A percentile compares a stretch with the other conserved stretches of the same genome.
Conservation (phyloP, 2,329 filamentous ascomycete species). For the Fusarium pseudonygamai region DNA sequence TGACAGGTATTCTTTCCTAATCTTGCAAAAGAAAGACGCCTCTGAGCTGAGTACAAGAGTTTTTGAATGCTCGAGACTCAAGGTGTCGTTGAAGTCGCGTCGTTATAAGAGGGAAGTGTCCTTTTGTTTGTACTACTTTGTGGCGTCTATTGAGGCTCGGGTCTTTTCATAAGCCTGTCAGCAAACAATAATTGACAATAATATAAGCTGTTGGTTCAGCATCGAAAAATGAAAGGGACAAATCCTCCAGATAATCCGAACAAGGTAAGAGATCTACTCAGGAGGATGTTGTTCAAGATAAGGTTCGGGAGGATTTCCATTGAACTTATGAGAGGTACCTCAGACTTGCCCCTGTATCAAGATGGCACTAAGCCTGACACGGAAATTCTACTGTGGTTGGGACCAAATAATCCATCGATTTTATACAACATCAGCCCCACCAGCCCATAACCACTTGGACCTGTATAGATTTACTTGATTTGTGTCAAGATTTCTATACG, state of each 20-base stretch:
- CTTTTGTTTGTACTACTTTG: constrained; percentile 24
- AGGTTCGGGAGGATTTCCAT: constrained; percentile 12
- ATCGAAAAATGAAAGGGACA: not conserved
- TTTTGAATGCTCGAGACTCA: not conserved
- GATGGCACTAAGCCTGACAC: constrained; percentile 32
- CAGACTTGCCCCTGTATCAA: not conserved
- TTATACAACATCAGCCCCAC: not conserved
- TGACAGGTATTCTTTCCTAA: not conserved
- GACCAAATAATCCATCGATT: not conserved
- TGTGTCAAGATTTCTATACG: not conserved
- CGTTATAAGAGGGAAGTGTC: constrained; percentile 3
- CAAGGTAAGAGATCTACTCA: not conserved
- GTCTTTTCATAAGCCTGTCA: not conserved
- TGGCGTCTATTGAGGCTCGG: constrained; percentile 34
- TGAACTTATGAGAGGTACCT: not conserved
- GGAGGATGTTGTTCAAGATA: not conserved
- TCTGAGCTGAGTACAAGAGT: not conserved
- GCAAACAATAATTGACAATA: not conserved
- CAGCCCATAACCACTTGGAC: not conserved
- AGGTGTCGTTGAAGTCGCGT: not conserved
- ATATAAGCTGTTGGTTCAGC: not conserved
- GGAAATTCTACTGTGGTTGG: constrained; percentile 16
- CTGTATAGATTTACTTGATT: not conserved
- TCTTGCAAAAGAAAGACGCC: too few relatives aligned
- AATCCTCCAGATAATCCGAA: not conserved